These are phyloP conservation scores for Fraxinus quadrangulata DNA, from an alignment of 257 asterid genomes.

Conservation along the genomic window DNA sequence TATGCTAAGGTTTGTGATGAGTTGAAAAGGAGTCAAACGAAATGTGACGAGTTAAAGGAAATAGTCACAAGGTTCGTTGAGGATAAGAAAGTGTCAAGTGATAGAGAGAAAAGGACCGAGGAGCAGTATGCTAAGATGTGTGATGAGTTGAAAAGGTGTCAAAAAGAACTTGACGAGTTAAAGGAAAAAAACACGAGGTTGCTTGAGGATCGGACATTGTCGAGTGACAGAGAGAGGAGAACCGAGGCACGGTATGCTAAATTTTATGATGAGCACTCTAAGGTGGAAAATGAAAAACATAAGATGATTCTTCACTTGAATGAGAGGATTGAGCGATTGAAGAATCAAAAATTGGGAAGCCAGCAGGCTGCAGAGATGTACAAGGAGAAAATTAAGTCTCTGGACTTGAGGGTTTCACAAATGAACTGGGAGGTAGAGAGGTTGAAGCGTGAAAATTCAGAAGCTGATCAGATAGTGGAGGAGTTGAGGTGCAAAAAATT, in stretches of 20 bases:
- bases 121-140: conserved; percentile 3
- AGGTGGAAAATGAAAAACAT: conserved; percentile 2
- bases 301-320: conserved; percentile 17
- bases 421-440: conserved; percentile 23
- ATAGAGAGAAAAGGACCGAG: background rate
- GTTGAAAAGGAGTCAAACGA: background rate
- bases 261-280: background rate
- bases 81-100: background rate
- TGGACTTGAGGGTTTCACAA: background rate
- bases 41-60: background rate
- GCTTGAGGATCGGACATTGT: background rate
- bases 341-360: conserved; percentile 18
- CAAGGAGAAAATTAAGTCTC: background rate
- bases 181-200: conserved; percentile 2
- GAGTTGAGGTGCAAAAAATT: conserved; percentile 15
- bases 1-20: background rate
- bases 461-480: conserved; percentile 6
- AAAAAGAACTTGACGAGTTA: conserved; percentile 1
- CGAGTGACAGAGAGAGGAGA: background rate
- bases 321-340: conserved; percentile 20
- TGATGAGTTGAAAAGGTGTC: background rate
- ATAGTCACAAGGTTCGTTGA: background rate
- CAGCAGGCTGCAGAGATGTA: conserved; percentile 4
- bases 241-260: background rate
- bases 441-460: conserved; percentile 17